Percentiles rank a stretch among this genome's conserved stretches.
These are phyloP conservation scores for Aegle marmelos DNA, from an alignment of 345 rosid genomes.

Conservation along the genomic window DNA sequence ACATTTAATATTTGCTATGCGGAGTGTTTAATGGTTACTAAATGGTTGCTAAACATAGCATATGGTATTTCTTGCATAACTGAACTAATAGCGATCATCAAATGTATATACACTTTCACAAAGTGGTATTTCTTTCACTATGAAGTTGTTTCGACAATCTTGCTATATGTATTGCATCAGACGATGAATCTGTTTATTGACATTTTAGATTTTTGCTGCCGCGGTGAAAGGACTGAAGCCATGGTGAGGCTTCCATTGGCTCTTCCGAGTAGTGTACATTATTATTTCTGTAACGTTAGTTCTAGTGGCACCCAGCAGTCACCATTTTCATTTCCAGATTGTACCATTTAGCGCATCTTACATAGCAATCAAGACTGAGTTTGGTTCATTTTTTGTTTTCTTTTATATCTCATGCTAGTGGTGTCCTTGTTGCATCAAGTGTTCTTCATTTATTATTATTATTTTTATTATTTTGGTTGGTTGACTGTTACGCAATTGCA, in stretches of 20 bases:
- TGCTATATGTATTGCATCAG: background rate
- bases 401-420: background rate
- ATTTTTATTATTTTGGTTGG: background rate
- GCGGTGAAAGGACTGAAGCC: conserved; percentile 41
- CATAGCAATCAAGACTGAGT: no score
- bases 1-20: background rate
- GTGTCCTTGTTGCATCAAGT: background rate
- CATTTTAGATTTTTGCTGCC: conserved; percentile 41
- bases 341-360: background rate
- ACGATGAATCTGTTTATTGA: conserved; percentile 11
- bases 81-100: background rate
- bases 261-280: background rate
- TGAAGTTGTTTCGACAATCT: background rate
- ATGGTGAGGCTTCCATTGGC: conserved; percentile 15
- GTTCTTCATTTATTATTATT: background rate
- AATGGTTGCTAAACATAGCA: background rate
- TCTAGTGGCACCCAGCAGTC: background rate
- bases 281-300: background rate
- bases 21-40: background rate
- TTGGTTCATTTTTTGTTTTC: background rate
- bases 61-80: background rate
- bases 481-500: background rate
- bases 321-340: background rate
- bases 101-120: background rate
- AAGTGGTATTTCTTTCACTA: background rate